These are phyloP conservation scores for Fusarium beomiforme DNA, from an alignment of 2,329 filamentous ascomycete genomes.

Conservation along the genomic window DNA sequence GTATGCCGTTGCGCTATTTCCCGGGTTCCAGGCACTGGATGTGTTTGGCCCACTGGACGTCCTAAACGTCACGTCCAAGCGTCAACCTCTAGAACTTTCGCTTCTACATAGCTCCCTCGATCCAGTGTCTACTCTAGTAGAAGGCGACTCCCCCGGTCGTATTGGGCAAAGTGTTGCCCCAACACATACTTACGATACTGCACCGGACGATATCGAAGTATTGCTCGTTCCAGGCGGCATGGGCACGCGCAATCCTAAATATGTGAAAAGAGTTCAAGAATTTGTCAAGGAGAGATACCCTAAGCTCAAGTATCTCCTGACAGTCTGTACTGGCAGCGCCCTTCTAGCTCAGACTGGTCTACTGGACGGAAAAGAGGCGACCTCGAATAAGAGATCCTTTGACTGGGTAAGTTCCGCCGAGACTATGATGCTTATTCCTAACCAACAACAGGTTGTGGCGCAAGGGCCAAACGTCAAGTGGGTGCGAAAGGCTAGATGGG, in stretches of 20 bases:
- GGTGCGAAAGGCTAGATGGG: slow-evolving; percentile 68
- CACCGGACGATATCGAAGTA: slow-evolving; percentile 50
- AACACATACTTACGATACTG: slow-evolving; percentile 51
- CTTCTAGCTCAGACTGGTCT: slow-evolving; percentile 65
- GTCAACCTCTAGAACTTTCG: slow-evolving; percentile 37
- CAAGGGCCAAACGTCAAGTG: slow-evolving; percentile 60
- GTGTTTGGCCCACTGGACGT: slow-evolving; percentile 50
- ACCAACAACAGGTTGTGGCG: slow-evolving; percentile 45
- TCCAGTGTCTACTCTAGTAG: slow-evolving; percentile 43
- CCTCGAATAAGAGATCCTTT: slow-evolving; percentile 68
- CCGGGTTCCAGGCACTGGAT: slow-evolving; percentile 39
- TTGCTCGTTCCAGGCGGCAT: slow-evolving; percentile 53
- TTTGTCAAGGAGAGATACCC: slow-evolving; percentile 56
- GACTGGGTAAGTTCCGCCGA: slow-evolving; percentile 21
- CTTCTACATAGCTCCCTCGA: slow-evolving; percentile 42
- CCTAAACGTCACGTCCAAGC: slow-evolving; percentile 45
- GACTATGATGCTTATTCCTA: neutral
- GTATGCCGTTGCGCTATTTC: slow-evolving; percentile 37
- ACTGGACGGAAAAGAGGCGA: slow-evolving; percentile 65
- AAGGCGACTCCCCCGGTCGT: slow-evolving; percentile 6
- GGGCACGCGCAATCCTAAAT: slow-evolving; percentile 43
- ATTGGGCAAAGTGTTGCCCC: slow-evolving; percentile 47
- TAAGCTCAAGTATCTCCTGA: slow-evolving; percentile 62
- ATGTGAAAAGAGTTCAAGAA: slow-evolving; percentile 43
- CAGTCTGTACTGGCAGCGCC: slow-evolving; percentile 69